Base-by-base conservation (phyloP, 495 filamentous ascomycete genomes). In the Aspergillus asperescens region DNA sequence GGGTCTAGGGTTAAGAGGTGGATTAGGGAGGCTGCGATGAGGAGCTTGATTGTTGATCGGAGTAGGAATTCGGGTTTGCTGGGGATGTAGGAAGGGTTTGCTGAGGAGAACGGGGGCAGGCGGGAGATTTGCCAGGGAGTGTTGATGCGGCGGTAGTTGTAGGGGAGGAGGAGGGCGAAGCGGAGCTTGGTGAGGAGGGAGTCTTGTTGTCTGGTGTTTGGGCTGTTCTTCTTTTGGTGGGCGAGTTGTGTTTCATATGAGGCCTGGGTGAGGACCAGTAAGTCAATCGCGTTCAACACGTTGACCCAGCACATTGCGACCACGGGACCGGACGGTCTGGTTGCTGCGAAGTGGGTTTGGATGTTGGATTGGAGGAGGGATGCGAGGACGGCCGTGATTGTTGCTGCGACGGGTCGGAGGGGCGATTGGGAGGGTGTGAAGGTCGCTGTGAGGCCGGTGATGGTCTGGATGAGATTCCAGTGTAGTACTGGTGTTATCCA, bases 141-240 rank as follows among this genome's bases (percentile, higher is more conserved):
- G 29, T 50, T 34, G 42, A 63, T 57, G 19, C 61, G 61, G 10
- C 61, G 61, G 54, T 58, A 61, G 34, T 63, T 63, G 39, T 54
- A 59, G 5, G 58, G 34, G 18, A 57, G 47, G 7, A 8, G 25
- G 15, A 54, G 16, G 16, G 57, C 45, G 46, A 54, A 61, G 49
- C 42, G 13, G 1, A 56, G 22, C 41, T 37, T 45, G 1, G 3
- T 19, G 18, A 3, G 24, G 8, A 5, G 13, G 24, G 25, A 29
- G 2, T 29, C 16, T 25, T 16, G 23, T 1, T 23, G 43, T 37
- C 38, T 24, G 4, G 28, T 43, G 28, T 1, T 28, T 5, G 13
- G 20, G 3, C 15, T 19, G 20, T 32, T 22, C 16, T 52, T 59
- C 13, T 49, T 49, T 8, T 18, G 4, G 15, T 37, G 39, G 4